A percentile compares a stretch with the other conserved stretches of the same genome.
These are phyloP conservation scores for Colletotrichum euphorbiae DNA, from an alignment of 2,329 filamentous ascomycete genomes.

Conservation along the genomic window DNA sequence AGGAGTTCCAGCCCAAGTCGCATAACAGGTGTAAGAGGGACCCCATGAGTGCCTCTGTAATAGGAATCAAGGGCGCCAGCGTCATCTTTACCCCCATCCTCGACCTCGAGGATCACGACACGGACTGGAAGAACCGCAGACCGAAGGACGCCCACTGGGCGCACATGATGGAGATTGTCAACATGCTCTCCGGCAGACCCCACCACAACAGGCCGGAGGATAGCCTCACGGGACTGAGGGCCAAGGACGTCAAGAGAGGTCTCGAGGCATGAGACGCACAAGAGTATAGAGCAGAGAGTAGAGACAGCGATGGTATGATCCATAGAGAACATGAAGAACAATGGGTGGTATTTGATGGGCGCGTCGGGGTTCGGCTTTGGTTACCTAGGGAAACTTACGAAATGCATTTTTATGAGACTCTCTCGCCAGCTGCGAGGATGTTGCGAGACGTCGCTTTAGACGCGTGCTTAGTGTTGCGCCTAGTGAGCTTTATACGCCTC, in stretches of 20 bases:
- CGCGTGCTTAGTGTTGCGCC: background rate
- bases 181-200: conserved; percentile 83
- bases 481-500: background rate
- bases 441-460: background rate
- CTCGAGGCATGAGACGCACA: conserved; percentile 32
- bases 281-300: background rate
- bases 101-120: conserved; percentile 83
- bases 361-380: conserved; percentile 31
- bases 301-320: conserved; percentile 10
- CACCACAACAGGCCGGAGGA: conserved; percentile 61
- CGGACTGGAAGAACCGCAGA: conserved; percentile 91
- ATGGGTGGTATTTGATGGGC: conserved; percentile 31
- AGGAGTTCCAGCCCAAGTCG: conserved; percentile 76
- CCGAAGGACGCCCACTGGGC: conserved; percentile 90
- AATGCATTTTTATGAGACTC: conserved; percentile 29
- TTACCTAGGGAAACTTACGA: conserved; percentile 33
- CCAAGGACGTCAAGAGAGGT: conserved; percentile 73
- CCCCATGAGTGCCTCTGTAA: conserved; percentile 80
- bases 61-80: conserved; percentile 90
- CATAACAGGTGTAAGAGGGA: conserved; percentile 78
- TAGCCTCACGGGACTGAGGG: conserved; percentile 62
- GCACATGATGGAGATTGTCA: conserved; percentile 81
- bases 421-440: background rate
- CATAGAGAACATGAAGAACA: conserved; percentile 19
- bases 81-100: conserved; percentile 90